These are phyloP conservation scores for Rasamsonia emersonii DNA, from an alignment of 2,329 filamentous ascomycete genomes.

Conservation along the genomic window DNA sequence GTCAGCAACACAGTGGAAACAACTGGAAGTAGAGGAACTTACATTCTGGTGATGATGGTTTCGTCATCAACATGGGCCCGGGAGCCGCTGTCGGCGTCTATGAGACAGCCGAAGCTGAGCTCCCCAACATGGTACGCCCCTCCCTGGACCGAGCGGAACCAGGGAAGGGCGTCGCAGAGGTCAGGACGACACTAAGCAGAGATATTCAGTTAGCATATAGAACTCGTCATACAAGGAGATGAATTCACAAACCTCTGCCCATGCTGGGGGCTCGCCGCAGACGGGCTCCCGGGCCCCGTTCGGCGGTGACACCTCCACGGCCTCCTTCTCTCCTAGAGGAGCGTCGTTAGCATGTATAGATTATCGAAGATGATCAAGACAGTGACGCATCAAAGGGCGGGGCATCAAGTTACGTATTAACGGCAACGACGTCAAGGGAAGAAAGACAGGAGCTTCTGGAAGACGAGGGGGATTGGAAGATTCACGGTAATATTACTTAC, in stretches of 20 bases:
- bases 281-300: constrained; percentile 6
- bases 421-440: too few species aligned
- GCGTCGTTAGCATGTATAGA: neutral
- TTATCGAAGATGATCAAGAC: neutral
- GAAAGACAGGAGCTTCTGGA: neutral
- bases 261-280: constrained; percentile 41
- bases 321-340: neutral
- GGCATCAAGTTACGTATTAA: too few species aligned
- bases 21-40: constrained; percentile 19
- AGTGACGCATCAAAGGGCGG: neutral
- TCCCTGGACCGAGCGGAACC: constrained; percentile 54
- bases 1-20: constrained; percentile 11
- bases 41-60: constrained; percentile 57
- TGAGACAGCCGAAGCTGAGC: constrained; percentile 49
- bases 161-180: constrained; percentile 56
- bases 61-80: constrained; percentile 53
- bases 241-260: constrained; percentile 40
- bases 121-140: constrained; percentile 46
- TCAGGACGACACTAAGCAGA: constrained; percentile 40
- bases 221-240: neutral
- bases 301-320: neutral
- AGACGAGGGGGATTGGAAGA: neutral
- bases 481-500: too few species aligned
- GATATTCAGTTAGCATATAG: neutral
- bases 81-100: constrained; percentile 46